These are phyloP conservation scores for Karstenula rhodostoma DNA, from an alignment of 2,329 filamentous ascomycete species.

Conservation along the genomic window DNA sequence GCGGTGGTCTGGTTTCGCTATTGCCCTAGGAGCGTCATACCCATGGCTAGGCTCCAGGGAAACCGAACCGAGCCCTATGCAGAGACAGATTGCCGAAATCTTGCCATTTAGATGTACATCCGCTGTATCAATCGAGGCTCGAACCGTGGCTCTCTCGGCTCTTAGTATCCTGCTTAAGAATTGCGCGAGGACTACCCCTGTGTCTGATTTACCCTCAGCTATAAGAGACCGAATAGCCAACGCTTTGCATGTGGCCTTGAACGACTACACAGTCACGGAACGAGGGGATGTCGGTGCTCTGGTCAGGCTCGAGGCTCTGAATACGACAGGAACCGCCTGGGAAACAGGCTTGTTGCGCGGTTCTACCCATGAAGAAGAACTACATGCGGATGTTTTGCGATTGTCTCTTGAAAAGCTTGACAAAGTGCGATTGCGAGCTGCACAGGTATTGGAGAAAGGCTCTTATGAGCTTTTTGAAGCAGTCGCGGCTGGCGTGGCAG, in stretches of 20 bases:
- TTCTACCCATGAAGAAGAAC: constrained; percentile 23
- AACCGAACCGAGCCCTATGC: constrained; percentile 17
- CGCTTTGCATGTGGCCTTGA: constrained; percentile 62
- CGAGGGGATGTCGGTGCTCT: constrained; percentile 90
- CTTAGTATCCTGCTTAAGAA: constrained; percentile 46
- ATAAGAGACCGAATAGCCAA: constrained; percentile 32
- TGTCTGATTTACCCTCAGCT: constrained; percentile 15
- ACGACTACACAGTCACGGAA: constrained; percentile 91
- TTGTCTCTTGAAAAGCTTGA: constrained; percentile 90
- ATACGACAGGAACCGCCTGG: constrained; percentile 64
- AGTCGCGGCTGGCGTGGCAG: constrained; percentile 16
- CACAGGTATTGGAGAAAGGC: constrained; percentile 29
- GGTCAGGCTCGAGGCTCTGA: constrained; percentile 80
- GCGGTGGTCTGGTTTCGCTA: constrained; percentile 52
- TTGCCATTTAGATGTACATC: constrained; percentile 48
- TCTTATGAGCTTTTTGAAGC: constrained; percentile 34
- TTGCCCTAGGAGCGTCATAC: constrained; percentile 54
- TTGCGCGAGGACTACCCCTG: constrained; percentile 6
- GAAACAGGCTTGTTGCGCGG: constrained; percentile 26
- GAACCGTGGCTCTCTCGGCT: constrained; percentile 53
- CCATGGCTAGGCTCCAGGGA: constrained; percentile 11
- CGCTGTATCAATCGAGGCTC: constrained; percentile 53
- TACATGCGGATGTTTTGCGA: constrained; percentile 62
- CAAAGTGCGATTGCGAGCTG: constrained; percentile 68
- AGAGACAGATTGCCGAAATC: constrained; percentile 40